Evolutionary conservation across 768 basidiomycete species (phyloP), one percentile per base, ranked within the genome.

Genomic region (Naganishia vishniacii): DNA sequence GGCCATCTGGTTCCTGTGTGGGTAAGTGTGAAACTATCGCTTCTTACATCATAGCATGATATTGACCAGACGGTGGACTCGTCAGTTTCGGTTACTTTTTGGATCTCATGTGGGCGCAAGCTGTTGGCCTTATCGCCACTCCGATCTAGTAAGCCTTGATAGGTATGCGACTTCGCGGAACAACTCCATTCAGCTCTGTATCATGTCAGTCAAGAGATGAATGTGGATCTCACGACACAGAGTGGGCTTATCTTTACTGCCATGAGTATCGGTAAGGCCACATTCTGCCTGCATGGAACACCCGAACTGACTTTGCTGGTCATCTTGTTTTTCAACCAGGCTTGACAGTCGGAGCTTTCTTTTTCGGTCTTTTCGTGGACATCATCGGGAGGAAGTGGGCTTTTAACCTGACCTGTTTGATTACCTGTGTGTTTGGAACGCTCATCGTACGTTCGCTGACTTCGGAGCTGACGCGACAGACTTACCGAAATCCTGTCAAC

Each of bases 401-500:
- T 8, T 80, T 79, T 73, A 79, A 80, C 70, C 63, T 78, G 26
- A 78, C 77, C 11, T 77, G 77, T 69, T 60, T 78, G 49, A 74
- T 80, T 64, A 71, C 75, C 9, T 70, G 71, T n/a, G 65, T 79
- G 32, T 78, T 79, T 53, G 78, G 44, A 15, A 28, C 59, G 3
- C 64, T 65, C 31, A 47, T 31, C 23, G 29, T 45, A n/a, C 13
- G 48, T 40, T 26, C 3, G 23, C 0, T 15, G 2, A n/a, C n/a
- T n/a, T n/a, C n/a, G n/a, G n/a, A n/a, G n/a, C n/a, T n/a, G n/a
- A n/a, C n/a, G n/a, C n/a, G n/a, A n/a, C n/a, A n/a, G n/a, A n/a
- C n/a, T n/a, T n/a, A n/a, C n/a, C n/a, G n/a, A n/a, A 25, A 31
- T 47, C 8, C 26, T 53, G 23, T 41, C 37, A 41, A 18, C 26